These are phyloP conservation scores for Prunus dulcis DNA, from an alignment of 306 rosid genomes.

Conservation along the genomic window DNA sequence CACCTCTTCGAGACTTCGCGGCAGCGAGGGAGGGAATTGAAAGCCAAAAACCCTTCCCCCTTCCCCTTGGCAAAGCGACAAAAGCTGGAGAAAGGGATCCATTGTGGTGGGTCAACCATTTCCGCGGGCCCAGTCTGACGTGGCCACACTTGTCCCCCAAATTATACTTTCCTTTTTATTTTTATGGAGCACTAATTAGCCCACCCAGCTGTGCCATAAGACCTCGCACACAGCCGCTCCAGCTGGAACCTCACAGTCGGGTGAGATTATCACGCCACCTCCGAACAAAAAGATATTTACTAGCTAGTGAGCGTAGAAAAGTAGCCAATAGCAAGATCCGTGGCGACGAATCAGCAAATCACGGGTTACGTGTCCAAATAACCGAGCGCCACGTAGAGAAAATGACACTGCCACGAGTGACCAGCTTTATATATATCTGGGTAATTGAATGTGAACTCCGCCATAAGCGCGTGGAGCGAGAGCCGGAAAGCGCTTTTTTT, in stretches of 20 bases:
- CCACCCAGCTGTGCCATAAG: constrained; percentile 24
- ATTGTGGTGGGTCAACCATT: constrained; percentile 33
- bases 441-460: constrained; percentile 23
- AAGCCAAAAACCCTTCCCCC: constrained; percentile 12
- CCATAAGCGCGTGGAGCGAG: constrained; percentile 43
- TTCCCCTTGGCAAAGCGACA: constrained; percentile 39
- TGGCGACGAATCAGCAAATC: constrained; percentile 31
- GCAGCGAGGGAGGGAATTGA: constrained; percentile 30
- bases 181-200: constrained; percentile 10
- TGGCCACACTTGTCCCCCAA: constrained; percentile 40
- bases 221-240: constrained; percentile 11
- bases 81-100: constrained; percentile 21
- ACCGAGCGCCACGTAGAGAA: constrained; percentile 35
- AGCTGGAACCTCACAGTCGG: background rate
- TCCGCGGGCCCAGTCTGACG: constrained; percentile 33
- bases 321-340: constrained; percentile 45
- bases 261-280: constrained; percentile 4
- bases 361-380: constrained; percentile 29
- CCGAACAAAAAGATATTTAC: constrained; percentile 29
- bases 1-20: constrained; percentile 13
- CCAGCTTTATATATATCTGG: constrained; percentile 10
- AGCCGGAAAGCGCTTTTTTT: constrained; percentile 9
- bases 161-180: background rate
- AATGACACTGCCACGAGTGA: constrained; percentile 40
- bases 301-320: constrained; percentile 23